Percentiles rank a stretch among this genome's conserved stretches.
Conservation (phyloP, 1,139 yeast genomes). For the Taiozyma sp. region DNA sequence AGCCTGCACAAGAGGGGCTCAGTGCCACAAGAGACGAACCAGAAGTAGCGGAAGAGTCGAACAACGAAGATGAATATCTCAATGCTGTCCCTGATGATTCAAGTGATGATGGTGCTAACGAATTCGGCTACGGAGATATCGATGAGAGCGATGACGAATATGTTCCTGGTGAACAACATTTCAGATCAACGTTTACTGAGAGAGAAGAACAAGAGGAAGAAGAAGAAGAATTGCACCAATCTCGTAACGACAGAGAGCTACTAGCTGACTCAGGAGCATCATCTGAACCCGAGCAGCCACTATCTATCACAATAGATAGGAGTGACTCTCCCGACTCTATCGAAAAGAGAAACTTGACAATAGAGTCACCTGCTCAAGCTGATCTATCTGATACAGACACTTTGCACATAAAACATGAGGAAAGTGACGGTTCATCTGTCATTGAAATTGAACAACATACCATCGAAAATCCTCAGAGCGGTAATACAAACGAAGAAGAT, state of each 20-base stretch:
- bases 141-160: not conserved
- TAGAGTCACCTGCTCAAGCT: constrained; percentile 10
- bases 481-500: constrained; percentile 1
- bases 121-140: not conserved
- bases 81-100: constrained; percentile 3
- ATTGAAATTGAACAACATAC: not conserved
- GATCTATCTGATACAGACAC: constrained; percentile 23
- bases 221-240: not conserved
- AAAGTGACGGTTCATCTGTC: constrained; percentile 1
- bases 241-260: not conserved
- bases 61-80: not conserved
- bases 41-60: not conserved
- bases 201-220: not conserved
- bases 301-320: not conserved
- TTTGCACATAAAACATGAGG: constrained; percentile 16
- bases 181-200: not conserved
- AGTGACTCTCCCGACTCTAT: not conserved
- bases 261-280: not conserved
- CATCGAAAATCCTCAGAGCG: not conserved
- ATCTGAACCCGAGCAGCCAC: not conserved
- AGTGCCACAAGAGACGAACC: not conserved
- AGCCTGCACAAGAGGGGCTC: not conserved
- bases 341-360: not conserved
- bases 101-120: constrained; percentile 4
- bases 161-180: not conserved